Conservation (phyloP, 2,329 filamentous ascomycete genomes). For the Acarospora socialis region DNA sequence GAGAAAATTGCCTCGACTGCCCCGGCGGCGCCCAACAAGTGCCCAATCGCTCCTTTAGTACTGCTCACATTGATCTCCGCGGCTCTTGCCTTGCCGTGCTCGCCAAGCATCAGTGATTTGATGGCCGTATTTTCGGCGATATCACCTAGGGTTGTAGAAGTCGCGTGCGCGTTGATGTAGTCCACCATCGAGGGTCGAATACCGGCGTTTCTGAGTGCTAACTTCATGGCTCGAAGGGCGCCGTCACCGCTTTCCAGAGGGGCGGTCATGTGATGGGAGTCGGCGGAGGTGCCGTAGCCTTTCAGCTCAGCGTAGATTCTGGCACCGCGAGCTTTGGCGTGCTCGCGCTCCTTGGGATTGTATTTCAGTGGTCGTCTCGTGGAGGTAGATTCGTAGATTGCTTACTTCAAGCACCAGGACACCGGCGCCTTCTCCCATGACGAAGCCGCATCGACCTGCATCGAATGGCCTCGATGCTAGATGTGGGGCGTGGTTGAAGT, state of each 20-base stretch:
- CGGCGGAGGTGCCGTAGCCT: conserved; percentile 81
- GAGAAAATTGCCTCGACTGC: conserved; percentile 82
- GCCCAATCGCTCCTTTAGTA: conserved; percentile 85
- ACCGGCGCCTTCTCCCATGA: conserved; percentile 83
- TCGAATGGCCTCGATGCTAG: conserved; percentile 81
- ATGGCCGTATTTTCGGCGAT: conserved; percentile 78
- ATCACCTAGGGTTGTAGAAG: conserved; percentile 74
- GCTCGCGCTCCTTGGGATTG: conserved; percentile 54
- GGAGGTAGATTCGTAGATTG: conserved; percentile 4
- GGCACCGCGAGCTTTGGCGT: conserved; percentile 66
- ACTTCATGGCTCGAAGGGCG: conserved; percentile 71
- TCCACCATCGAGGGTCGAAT: conserved; percentile 58
- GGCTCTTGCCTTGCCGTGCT: conserved; percentile 48
- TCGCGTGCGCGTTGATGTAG: conserved; percentile 94
- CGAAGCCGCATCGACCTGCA: conserved; percentile 63
- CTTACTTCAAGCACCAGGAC: conserved; percentile 66
- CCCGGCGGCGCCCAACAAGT: conserved; percentile 81
- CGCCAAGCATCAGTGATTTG: conserved; percentile 57
- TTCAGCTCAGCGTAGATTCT: conserved; percentile 75
- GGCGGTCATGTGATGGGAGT: conserved; percentile 88
- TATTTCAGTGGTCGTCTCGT: conserved; percentile 4
- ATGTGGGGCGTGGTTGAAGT: conserved; percentile 57
- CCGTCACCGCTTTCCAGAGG: conserved; percentile 71
- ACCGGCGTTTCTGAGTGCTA: conserved; percentile 58
- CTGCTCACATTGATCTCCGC: conserved; percentile 69